Evolutionary conservation across 208 protist genomes (phyloP).

Genomic region (Acanthamoeba sp.): DNA sequence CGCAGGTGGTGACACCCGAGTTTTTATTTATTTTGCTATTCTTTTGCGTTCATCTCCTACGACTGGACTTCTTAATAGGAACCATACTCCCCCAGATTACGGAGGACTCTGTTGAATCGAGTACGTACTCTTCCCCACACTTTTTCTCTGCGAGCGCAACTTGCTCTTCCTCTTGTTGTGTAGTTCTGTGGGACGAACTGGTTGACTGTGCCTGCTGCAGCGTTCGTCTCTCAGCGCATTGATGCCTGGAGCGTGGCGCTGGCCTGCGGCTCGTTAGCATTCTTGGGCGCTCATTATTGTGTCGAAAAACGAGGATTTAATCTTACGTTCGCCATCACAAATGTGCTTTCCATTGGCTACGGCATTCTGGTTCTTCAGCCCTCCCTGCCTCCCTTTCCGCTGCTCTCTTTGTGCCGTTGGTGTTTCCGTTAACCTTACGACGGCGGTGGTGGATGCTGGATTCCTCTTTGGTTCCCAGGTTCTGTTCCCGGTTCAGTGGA

Average conservation of each 20-base stretch:
- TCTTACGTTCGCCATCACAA: neutral
- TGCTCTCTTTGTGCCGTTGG: no score
- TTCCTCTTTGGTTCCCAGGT: no score
- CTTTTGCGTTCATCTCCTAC: neutral
- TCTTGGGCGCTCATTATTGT: neutral
- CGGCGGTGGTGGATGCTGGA: no score
- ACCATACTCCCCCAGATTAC: neutral
- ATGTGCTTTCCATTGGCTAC: neutral
- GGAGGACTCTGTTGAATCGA: neutral
- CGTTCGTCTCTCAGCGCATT: neutral
- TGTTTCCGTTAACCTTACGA: no score
- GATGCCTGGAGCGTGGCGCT: slow-evolving; percentile 51
- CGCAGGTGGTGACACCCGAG: neutral
- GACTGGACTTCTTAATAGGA: neutral
- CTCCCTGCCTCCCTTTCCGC: no score
- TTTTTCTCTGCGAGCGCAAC: no score
- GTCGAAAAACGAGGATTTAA: slow-evolving; percentile 9
- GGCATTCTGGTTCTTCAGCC: neutral
- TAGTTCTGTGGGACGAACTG: no score
- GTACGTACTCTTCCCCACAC: no score
- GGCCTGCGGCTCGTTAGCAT: neutral
- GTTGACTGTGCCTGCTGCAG: no score
- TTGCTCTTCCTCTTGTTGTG: no score
- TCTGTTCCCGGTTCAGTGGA: neutral
- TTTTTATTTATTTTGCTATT: slow-evolving; percentile 17